Conservation (phyloP, 2,329 filamentous ascomycete species). For the Trichoderma arundinaceum region DNA sequence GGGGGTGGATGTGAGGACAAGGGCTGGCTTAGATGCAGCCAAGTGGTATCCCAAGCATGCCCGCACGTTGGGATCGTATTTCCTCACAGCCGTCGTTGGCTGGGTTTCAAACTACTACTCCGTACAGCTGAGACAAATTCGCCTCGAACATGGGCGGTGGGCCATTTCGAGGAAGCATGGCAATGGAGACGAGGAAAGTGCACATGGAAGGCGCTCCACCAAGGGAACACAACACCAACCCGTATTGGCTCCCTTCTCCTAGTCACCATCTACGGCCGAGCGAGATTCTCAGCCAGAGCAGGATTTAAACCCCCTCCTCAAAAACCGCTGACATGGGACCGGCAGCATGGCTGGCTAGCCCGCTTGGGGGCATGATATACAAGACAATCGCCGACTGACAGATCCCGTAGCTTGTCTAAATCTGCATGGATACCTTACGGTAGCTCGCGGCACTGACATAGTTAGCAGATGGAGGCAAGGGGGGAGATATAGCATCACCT, state of each 20-base stretch:
- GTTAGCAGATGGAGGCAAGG: constrained; percentile 26
- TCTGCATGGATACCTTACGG: constrained; percentile 32
- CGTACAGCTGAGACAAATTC: constrained; percentile 42
- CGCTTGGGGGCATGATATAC: constrained; percentile 20
- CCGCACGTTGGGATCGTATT: constrained; percentile 35
- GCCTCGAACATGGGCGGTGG: constrained; percentile 33
- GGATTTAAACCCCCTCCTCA: constrained; percentile 7
- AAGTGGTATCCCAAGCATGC: constrained; percentile 13
- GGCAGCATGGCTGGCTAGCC: constrained; percentile 27
- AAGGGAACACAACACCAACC: constrained; percentile 22
- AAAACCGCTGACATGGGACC: constrained; percentile 26
- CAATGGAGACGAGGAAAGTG: constrained; percentile 28
- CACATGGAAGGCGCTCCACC: constrained; percentile 30
- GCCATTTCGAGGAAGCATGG: constrained; percentile 29
- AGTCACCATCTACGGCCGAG: constrained; percentile 16
- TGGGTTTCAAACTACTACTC: constrained; percentile 39
- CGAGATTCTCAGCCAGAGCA: constrained; percentile 31
- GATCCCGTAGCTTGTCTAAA: constrained; percentile 29
- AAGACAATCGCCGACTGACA: constrained; percentile 29
- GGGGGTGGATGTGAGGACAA: constrained; percentile 26
- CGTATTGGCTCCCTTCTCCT: constrained; percentile 24
- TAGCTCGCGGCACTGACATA: constrained; percentile 29
- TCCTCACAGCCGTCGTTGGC: constrained; percentile 38
- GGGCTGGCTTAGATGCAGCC: constrained; percentile 34
- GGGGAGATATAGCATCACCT: constrained; percentile 25